Base-by-base conservation (phyloP, 768 basidiomycete species). In the Lactarius tabidus region DNA sequence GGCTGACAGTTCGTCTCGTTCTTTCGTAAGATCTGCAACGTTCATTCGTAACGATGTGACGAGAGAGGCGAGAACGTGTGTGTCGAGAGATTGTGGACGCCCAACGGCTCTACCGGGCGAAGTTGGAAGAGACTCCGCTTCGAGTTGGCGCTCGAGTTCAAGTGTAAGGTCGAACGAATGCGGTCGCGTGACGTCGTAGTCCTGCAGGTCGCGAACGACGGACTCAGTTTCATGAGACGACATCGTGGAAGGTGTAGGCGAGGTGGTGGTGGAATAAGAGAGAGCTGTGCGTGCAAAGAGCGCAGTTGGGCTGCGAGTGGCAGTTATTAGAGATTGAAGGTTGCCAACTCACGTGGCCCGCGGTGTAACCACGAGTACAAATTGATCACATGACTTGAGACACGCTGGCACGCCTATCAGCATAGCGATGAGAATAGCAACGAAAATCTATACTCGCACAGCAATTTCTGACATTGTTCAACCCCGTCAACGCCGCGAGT, bases 81-180 rank as follows among this genome's bases (percentile, higher is more conserved):
- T 83, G 73, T 94, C 92, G 54, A 92, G 80, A 1, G 86, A 84
- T 53, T 79, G 78, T 35, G 80, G 76, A 71, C 82, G 73, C 62
- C 75, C 68, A 33, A 69, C 52, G 29, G 57, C 56, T 56, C 33
- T 43, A 51, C 60, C 68, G 23, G 80, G 79, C 0, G 80, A 79
- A 53, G 80, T 81, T 2, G 83, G 79, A 5, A 84, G 80, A 5
- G 84, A 84, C 57, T 90, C 89, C 72, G 81, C 79, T 53, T 85
- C 80, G 45, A 93, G 82, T 75, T 91, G 84, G 59, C 82, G 85
- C 73, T 93, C 91, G 67, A 93, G 84, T 70, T 90, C 90, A 67
- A 93, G 82, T 56, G 84, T 84, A 66, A 90, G 83, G 76, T 93
- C 91, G 72, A 64, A 69, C 35, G 89, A 90, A 56, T 71, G 76